These are phyloP conservation scores for Fragilaria radians DNA, from an alignment of 108 stramenopile genomes.

Conservation along the genomic window DNA sequence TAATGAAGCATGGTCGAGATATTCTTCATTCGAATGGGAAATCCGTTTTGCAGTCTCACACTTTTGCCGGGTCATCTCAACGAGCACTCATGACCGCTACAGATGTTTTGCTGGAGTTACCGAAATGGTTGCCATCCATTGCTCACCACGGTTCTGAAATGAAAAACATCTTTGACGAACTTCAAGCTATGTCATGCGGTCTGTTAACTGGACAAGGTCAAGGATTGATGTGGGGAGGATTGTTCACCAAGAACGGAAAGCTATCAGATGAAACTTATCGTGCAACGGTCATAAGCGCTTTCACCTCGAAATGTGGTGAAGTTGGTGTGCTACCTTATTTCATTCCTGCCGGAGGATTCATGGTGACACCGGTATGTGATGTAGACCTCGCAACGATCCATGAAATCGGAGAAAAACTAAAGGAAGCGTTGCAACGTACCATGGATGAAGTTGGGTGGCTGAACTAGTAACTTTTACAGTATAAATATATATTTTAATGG, in stretches of 20 bases:
- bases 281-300: constrained; percentile 4
- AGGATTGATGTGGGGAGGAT: constrained; percentile 54
- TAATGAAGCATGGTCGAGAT: constrained; percentile 29
- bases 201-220: constrained; percentile 38
- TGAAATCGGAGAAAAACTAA: constrained; percentile 32
- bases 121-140: constrained; percentile 26
- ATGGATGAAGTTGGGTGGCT: constrained; percentile 34
- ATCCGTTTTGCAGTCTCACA: constrained; percentile 53
- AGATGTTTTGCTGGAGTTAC: constrained; percentile 33
- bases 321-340: constrained; percentile 46
- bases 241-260: constrained; percentile 30
- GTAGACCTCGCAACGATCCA: constrained; percentile 32
- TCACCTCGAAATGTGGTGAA: constrained; percentile 28
- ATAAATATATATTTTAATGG: no score
- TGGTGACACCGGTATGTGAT: constrained; percentile 44
- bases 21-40: constrained; percentile 17
- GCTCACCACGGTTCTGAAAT: constrained; percentile 29
- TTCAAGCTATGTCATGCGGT: constrained; percentile 25
- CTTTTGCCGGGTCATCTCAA: constrained; percentile 43
- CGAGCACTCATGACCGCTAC: constrained; percentile 47
- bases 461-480: no score
- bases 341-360: constrained; percentile 53
- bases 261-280: constrained; percentile 10
- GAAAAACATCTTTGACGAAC: constrained; percentile 19
- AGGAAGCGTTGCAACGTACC: constrained; percentile 23